Base-by-base conservation (phyloP, 805 yeast genomes). In the Kuraishia molischiana region DNA sequence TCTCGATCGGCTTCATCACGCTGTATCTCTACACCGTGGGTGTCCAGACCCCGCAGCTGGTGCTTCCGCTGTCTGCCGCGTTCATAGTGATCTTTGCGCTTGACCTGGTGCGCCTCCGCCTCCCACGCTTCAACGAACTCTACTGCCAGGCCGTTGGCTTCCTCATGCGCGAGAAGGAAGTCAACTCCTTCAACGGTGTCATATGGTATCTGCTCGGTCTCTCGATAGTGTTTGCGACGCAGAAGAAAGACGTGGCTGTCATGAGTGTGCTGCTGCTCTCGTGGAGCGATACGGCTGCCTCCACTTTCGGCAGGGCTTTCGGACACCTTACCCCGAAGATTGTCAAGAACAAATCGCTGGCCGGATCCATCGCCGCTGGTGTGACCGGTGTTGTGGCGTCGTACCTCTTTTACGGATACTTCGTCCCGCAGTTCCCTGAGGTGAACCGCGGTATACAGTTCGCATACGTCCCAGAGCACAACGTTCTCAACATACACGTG, bases 241-340 rank as follows among this genome's bases (percentile, higher is more conserved):
- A 77, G 49, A 78, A 90, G 11, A 85, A 86, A 59, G 98, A 92
- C 51, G 78, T 92, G 35, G 67, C 80, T 1, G 64, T 89, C 20
- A 68, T 86, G 64, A 68, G 95, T 18, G 77, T 87, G 3, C 66
- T 87, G 45, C 64, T 90, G 36, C 70, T 92, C 44, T 84, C 96
- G 52, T 92, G 97, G 97, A 87, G 95, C 4, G 98, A 92, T 54
- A 86, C 97, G 8, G 90, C 97, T 2, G 98, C 98, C 2, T 85
- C 96, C 3, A 85, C 96, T 0, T 61, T 89, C 52, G 98, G 98
- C 29, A 71, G 98, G 46, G 73, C 72, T 39, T 90, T 63, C 56
- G 97, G 97, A 6, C 72, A 82, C 50, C 69, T 80, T 45, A 85
- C 96, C 5, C 94, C 95, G 30, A 77, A 80, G 51, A 58, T 90